A percentile compares a stretch with the other conserved stretches of the same genome.
phyloP scores from a whole-genome alignment of 805 yeast genomes.

The Ascoidea tarda region DNA sequence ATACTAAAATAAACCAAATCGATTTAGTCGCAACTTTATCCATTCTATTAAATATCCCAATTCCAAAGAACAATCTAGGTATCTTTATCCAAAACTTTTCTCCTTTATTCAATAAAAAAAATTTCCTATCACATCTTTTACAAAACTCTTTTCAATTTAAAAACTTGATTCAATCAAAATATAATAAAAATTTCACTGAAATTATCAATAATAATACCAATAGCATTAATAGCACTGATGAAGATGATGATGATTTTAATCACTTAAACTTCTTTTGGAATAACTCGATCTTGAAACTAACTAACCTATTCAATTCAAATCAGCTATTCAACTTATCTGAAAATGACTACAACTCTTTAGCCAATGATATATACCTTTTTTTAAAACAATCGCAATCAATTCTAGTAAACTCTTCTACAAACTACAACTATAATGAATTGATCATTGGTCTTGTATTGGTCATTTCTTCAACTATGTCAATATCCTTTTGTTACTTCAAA shows the following conservation, averaged over 20 bases:
- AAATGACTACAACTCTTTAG: background rate
- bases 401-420: conserved; percentile 51
- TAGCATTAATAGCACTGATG: too few relatives aligned
- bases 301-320: background rate
- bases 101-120: conserved; percentile 25
- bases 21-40: conserved; percentile 65
- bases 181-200: conserved; percentile 13
- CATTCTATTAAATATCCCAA: conserved; percentile 43
- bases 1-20: conserved; percentile 41
- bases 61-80: conserved; percentile 68
- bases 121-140: conserved; percentile 17
- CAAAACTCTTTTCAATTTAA: conserved; percentile 49
- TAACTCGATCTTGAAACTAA: conserved; percentile 4
- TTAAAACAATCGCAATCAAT: conserved; percentile 33
- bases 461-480: conserved; percentile 8
- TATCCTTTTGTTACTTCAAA: conserved; percentile 7
- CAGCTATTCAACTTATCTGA: background rate
- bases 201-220: conserved; percentile 5
- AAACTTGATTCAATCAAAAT: conserved; percentile 29
- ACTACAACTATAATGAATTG: conserved; percentile 48
- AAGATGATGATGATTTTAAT: conserved; percentile 4
- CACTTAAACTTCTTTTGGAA: conserved; percentile 10
- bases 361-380: conserved; percentile 18
- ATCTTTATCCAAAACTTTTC: conserved; percentile 46
- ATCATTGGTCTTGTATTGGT: conserved; percentile 15